Percentiles rank a stretch among this genome's conserved stretches.
Conservation (phyloP, 169 alveolate genomes). For the Cryptosporidium xiaoi region DNA sequence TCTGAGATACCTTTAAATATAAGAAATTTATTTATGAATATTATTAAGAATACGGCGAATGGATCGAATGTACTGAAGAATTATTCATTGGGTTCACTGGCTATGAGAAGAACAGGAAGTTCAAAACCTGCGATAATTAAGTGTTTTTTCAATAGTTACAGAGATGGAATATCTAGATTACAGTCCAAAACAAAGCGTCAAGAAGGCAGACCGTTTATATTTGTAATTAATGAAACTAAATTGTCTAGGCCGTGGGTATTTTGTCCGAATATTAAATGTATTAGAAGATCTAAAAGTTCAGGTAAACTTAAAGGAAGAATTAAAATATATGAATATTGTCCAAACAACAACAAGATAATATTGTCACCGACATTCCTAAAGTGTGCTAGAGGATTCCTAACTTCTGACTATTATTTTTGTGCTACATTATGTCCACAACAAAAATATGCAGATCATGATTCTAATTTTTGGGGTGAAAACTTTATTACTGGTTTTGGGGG, state of each 20-base stretch:
- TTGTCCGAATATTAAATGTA: constrained; percentile 68
- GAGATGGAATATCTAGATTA: constrained; percentile 71
- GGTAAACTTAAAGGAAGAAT: constrained; percentile 63
- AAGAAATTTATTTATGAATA: constrained; percentile 11
- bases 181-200: constrained; percentile 60
- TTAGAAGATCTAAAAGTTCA: constrained; percentile 66
- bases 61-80: constrained; percentile 17
- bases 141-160: constrained; percentile 59
- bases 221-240: constrained; percentile 71
- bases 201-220: constrained; percentile 61
- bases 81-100: constrained; percentile 59
- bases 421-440: constrained; percentile 72
- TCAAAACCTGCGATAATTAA: constrained; percentile 31
- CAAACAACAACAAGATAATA: constrained; percentile 26
- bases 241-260: constrained; percentile 72
- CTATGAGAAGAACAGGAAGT: constrained; percentile 70
- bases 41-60: constrained; percentile 14
- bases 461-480: constrained; percentile 73
- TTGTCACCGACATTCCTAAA: constrained; percentile 61
- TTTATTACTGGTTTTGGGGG: constrained; percentile 67
- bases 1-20: constrained; percentile 53
- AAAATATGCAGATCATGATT: constrained; percentile 71
- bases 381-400: constrained; percentile 68
- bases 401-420: constrained; percentile 66
- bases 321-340: constrained; percentile 59